Base-by-base conservation (phyloP, 352 stramenopile genomes). In the Blastocystis sp. region DNA sequence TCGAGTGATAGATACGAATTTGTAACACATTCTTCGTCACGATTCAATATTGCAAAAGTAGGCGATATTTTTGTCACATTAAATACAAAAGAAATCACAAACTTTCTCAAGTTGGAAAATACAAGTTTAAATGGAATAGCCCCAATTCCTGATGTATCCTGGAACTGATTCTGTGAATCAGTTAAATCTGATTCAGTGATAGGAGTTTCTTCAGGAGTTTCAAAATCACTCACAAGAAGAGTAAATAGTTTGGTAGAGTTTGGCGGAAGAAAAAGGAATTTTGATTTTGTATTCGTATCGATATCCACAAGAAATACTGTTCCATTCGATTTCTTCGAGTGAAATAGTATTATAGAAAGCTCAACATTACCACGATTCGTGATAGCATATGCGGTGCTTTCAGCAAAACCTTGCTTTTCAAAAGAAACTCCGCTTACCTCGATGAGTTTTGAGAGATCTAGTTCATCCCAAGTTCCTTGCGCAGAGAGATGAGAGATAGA, bases 331-430 rank as follows among this genome's bases (percentile, higher is more conserved):
- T 73, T 29, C 20, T 84, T 50, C 15, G 54, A 68, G 50, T 84
- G 73, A 45, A 84, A 84, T 2, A 84, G 43, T 15, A 61, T 53
- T 53, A 84, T 45, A 7, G 47, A 54, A 50, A 84, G 15, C 11
- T 84, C 73, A 13, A 69, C 43, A 45, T 84, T 84, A 23, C 73
- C 73, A 15, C 54, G 50, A 34, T 84, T 84, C n/a, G 73, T 69
- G 15, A 61, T n/a, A 26, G 43, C 73, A 20, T 66, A 66, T 55
- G 68, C 50, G 4, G 34, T 18, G 50, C 73, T 84, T 37, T 84
- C 47, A 8, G 55, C 41, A 8, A 53, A 54, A 9, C 73, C 9
- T 11, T 66, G 43, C 37, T 66, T 29, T 18, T 61, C 53, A 45
- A 43, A 84, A 3, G 47, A 43, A 43, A 47, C 39, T 50, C 50